Base-by-base conservation (phyloP, 2,329 filamentous ascomycete species). In the Orbilia javanica region DNA sequence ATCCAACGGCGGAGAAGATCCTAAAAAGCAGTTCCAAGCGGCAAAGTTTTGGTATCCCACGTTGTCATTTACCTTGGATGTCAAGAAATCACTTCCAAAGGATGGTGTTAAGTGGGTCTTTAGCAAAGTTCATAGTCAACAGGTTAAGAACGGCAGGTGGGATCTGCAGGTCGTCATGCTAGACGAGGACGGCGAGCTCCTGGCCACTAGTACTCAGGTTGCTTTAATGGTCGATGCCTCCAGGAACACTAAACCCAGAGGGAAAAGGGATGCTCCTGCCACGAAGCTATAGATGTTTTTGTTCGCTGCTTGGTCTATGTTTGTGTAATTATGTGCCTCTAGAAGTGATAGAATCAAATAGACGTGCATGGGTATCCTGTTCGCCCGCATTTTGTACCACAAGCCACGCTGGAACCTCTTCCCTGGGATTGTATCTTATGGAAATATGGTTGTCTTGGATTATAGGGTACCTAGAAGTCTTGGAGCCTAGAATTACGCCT, bases 41-140 rank as follows among this genome's bases (percentile, higher is more conserved):
- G 79, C 79, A 82, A 84, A 66, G 83, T 89, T 89, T 80, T 94
- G 92, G 92, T 93, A 93, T 82, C 92, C 92, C 0, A 96, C 93
- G 0, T 84, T 96, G 0, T 85, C 90, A 18, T 84, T 96, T 82
- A 93, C 92, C 82, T 81, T 96, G 22, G 93, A 96, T 79, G 85
- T 94, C 44, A 96, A 95, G 85, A 92, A 91, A 82, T 83, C 87
- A 5, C 83, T 96, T 52, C 92, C 92, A 0, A 84, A 85, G 3
- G 88, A 88, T 48, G 92, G 93, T 0, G 89, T 89, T 0, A 90
- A 93, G 82, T 96, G 91, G 90, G 82, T 96, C 66, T 90, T 90
- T 81, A 86, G 90, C 46, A 86, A 92, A 34, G 86, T 90, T 11
- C 86, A 88, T 68, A 86, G 89, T 3, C 94, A 93, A 84, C 85